Base-by-base conservation (phyloP, 768 basidiomycete genomes). In the Trametes cingulata region DNA sequence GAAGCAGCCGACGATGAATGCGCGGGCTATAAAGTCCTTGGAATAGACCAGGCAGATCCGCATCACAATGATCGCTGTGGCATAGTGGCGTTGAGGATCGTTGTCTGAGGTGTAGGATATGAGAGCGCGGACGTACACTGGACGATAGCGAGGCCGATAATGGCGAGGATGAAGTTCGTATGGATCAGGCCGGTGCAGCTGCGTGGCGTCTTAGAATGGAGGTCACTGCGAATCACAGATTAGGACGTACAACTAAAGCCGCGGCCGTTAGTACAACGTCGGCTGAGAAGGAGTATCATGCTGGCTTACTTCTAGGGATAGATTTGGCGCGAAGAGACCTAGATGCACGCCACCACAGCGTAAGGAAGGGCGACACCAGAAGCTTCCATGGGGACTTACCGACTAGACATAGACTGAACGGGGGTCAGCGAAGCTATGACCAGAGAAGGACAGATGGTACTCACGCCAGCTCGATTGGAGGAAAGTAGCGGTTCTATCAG, bases 41-140 rank as follows among this genome's bases (percentile, higher is more conserved):
- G 55, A 56, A 36, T 60, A 68, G 25, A 68, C 60, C 41, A 65
- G 63, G 60, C 67, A 68, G 14, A 65, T 65, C 10, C 67, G 64
- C 22, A 68, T 52, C 19, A 68, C 67, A 35, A 68, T 61, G 52
- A 68, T 61, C 13, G 62, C 67, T 66, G 14, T 14, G 19, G 14
- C 2, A 24, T 17, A 36, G 24, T 47, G 29, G 3, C 10, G 19
- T 1, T 22, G n/a, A n/a, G 13, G 19, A 45, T n/a, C 15, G 17
- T 19, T 13, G n/a, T 3, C 15, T n/a, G 45, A 27, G 51, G 41
- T 17, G 39, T 5, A 33, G 10, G 29, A 33, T 4, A 4, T 5
- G 29, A 33, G 14, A 22, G 17, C 39, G 14, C 15, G 27, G 14
- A n/a, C 59, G 27, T 20, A 63, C 64, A 61, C 54, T 67, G 61